Evolutionary conservation across 163 green algal genomes (phyloP), one percentile per base, ranked within the genome.

Genomic region (Volvox carteri): DNA sequence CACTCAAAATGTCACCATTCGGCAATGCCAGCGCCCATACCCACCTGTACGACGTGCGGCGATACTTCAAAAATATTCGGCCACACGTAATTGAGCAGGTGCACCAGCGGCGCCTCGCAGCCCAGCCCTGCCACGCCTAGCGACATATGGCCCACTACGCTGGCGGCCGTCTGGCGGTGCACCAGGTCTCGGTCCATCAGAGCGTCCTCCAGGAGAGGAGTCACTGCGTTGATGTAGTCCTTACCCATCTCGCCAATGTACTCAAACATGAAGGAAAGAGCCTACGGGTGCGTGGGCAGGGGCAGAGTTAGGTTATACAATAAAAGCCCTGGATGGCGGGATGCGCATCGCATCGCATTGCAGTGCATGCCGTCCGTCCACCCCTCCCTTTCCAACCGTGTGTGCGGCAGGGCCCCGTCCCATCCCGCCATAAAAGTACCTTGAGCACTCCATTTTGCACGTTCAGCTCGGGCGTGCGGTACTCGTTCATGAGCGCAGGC

Each of bases 381-480:
- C n/a, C n/a, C n/a, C n/a, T n/a, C n/a, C n/a, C n/a, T n/a, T n/a
- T n/a, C n/a, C n/a, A n/a, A n/a, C n/a, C n/a, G n/a, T n/a, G n/a
- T 35, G n/a, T 41, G 6, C 21, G 1, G 1, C 42, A 39, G 11
- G 14, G 0, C 62, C 81, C 67, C 28, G 9, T 23, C 84, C 28
- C 52, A 60, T 33, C 65, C 48, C 65, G 11, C 21, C 25, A 72
- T 74, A 42, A 67, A 56, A n/a, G 19, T 48, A 70, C 93, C 92
- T 99, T 99, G 78, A 99, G 95, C 90, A 99, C 97, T 79, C 98
- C 98, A 86, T 99, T 99, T 94, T 99, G 98, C 68, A 99, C 97
- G 92, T 99, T 99, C 28, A 99, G 92, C 95, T 99, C 98, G 6
- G 97, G 98, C 50, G 98, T 95, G 87, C 97, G 95, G 95, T 99